Evolutionary conservation across 176 grass and related monocot genomes (phyloP), one percentile per base, ranked within the genome.

Genomic region (Chloris gayana): DNA sequence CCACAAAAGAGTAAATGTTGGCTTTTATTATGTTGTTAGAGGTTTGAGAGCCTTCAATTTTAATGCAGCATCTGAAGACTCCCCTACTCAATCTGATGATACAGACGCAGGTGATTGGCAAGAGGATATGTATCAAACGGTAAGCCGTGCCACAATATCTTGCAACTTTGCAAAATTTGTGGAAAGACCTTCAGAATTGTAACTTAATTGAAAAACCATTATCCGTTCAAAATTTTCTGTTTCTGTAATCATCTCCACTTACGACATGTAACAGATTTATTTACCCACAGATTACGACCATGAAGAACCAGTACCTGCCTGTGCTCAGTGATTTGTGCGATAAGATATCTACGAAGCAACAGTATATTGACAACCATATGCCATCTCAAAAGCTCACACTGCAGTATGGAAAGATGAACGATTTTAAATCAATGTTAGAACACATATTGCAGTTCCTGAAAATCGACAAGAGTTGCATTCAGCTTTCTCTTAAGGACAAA

Each of bases 331-430:
- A 87, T 22, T 33, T 94, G n/a, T 78, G 90, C 67, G 88, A 86
- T 78, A 89, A 66, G 89, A 38, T 94, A 74, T 82, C 64, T 80
- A 10, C 80, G 18, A 97, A 94, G 82, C 72, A 94, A 63, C 89
- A 86, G 42, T 76, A 92, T 46, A 27, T 93, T 79, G 91, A 92
- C 74, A 80, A 5, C 73, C 45, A 84, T 19, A 64, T 82, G 31
- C 79, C 74, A 56, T 12, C 71, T 64, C 81, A 68, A 57, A 92
- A 46, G 29, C 41, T 51, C 63, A 31, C 74, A 35, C 87, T 88
- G 0, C 79, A 85, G 6, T 81, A 86, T 59, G 87, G 88, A 11
- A 97, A 53, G 73, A 86, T 96, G 80, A 94, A 88, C 42, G 38
- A 0, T 21, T 94, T 90, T 69, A 94, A 90, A 71, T 0, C 0